Base-by-base conservation (phyloP, 2,329 filamentous ascomycete species). In the Neonectria sp. region DNA sequence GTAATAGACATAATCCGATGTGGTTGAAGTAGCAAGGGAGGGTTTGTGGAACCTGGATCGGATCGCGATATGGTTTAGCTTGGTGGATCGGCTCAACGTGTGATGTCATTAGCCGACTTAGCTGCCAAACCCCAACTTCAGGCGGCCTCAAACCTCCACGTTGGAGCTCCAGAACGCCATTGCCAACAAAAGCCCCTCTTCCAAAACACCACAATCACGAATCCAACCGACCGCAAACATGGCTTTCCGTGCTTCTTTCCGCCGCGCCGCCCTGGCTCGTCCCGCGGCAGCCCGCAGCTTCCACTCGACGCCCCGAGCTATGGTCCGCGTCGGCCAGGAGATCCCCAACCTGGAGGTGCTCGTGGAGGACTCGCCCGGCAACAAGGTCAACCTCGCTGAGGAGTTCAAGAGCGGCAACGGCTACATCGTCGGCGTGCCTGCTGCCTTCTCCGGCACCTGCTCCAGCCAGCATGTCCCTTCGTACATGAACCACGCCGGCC, bases 331-430 rank as follows among this genome's bases (percentile, higher is more conserved):
- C 67, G 95, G 95, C 77, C 95, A 98, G 80, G 83, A 87, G 73
- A 86, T 98, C 62, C 96, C 95, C 51, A 84, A 90, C 81, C 83
- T 95, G 65, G 90, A 95, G 71, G 90, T 93, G 56, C 88, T 97
- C 74, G 91, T 91, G 71, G 93, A 98, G 84, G 88, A 89, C 82
- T 95, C 92, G n/a, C 95, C 95, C 1, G 94, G 93, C 68, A 97
- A 95, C 88, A 96, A 95, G 83, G 90, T 98, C 81, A 95, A 94
- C 82, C 87, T 98, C 67, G 90, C 93, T 74, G 88, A 92, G 70
- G 94, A 97, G 84, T 87, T 97, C 70, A 79, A 80, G 68, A 86
- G 86, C 70, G 90, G 89, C 71, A 93, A 94, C 78, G 94, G 93
- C 65, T 83, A 98, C 75, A 92, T 98, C 78, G 88, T 98, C 73